Base-by-base conservation (phyloP, 768 basidiomycete species). In the Lactifluus piperatus region DNA sequence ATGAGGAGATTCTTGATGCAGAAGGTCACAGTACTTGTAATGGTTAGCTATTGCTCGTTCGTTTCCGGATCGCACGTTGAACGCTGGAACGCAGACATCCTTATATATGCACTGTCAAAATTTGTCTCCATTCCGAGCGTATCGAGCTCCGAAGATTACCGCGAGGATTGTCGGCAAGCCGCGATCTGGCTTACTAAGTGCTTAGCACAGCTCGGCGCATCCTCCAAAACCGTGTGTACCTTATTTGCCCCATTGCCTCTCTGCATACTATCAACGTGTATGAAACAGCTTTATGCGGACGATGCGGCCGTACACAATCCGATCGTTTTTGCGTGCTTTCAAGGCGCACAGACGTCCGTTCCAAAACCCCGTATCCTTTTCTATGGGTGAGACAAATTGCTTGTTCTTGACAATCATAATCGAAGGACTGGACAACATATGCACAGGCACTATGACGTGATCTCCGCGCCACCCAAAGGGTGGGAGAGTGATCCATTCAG, bases 391-490 rank as follows among this genome's bases (percentile, higher is more conserved):
- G 77, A 65, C 13, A 39, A 24, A 3, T 43, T n/a, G n/a, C 29
- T 50, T 32, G 24, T 18, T 49, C 27, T 14, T n/a, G n/a, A 16
- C 5, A 27, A 32, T n/a, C 10, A 3, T 22, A 14, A 13, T 48
- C 37, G 57, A n/a, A 57, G 48, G 51, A 49, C 41, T 13, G 13
- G 44, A 44, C n/a, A 11, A 18, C 18, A n/a, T 43, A 4, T 26
- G 24, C 13, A 36, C 36, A 91, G 91, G 2, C 97, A 99, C 70
- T 99, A 98, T 73, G 97, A 99, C 66, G 91, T 98, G n/a, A 91
- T 98, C 49, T 76, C 86, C 0, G 93, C 94, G 0, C 83, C 82
- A 0, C 71, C 75, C 10, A 75, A 81, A 6, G 82, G 85, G 13
- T 97, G 95, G 95, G 72, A 78, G 22, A 84, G 86, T 1, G 84